Conservation (phyloP, 2,329 filamentous ascomycete genomes). For the Trichoderma citrinoviride region DNA sequence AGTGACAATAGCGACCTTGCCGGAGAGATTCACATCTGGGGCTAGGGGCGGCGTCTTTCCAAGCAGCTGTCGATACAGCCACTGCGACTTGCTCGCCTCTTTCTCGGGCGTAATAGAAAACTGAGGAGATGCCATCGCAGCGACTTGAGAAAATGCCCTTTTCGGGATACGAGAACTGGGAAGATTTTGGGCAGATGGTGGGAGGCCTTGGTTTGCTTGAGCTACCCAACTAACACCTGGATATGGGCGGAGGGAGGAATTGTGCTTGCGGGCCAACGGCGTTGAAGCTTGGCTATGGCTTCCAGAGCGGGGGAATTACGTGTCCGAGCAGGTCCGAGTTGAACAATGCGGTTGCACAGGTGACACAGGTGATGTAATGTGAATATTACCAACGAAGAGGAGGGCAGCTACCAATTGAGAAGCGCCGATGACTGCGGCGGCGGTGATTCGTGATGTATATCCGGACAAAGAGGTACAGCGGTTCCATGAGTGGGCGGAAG, state of each 20-base stretch:
- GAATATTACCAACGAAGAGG: neutral
- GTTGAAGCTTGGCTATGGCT: neutral
- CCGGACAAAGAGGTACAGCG: neutral
- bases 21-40: neutral
- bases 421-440: neutral
- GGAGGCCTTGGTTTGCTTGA: neutral
- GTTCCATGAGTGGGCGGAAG: neutral
- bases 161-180: neutral
- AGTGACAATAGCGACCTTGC: neutral
- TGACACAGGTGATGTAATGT: neutral
- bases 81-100: slow-evolving; percentile 1
- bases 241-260: neutral
- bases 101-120: slow-evolving; percentile 3
- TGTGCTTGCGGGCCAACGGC: neutral
- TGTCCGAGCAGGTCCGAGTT: neutral
- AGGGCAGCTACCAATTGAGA: neutral
- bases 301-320: neutral
- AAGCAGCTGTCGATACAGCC: neutral
- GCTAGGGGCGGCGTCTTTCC: neutral
- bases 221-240: neutral
- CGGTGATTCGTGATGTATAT: neutral
- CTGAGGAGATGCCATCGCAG: neutral
- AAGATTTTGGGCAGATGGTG: neutral
- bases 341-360: neutral
- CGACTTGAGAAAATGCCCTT: too few relatives aligned